Conservation (phyloP, 2,329 filamentous ascomycete genomes). For the Paraphaeosphaeria minitans region DNA sequence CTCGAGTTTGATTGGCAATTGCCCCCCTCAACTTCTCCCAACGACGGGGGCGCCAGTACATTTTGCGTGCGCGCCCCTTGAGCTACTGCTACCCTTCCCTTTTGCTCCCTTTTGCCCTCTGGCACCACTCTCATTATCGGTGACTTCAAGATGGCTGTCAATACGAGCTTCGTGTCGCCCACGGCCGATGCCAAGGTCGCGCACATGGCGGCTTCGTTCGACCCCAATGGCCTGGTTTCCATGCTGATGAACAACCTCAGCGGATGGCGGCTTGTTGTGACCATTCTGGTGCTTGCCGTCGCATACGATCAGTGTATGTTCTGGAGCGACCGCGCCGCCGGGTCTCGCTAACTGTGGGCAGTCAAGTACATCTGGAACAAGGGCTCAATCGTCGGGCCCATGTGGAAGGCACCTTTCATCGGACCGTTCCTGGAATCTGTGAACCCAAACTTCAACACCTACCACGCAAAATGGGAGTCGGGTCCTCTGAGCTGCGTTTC, state of each 20-base stretch:
- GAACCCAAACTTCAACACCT: slow-evolving; percentile 88
- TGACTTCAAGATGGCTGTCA: slow-evolving; percentile 37
- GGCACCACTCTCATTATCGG: neutral
- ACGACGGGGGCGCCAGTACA: slow-evolving; percentile 5
- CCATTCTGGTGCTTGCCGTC: slow-evolving; percentile 72
- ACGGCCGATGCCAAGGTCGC: slow-evolving; percentile 46
- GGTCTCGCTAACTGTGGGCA: slow-evolving; percentile 52
- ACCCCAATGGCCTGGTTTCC: slow-evolving; percentile 37
- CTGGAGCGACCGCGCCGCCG: slow-evolving; percentile 2
- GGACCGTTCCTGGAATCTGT: slow-evolving; percentile 95
- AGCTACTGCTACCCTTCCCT: slow-evolving; percentile 1
- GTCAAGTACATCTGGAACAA: slow-evolving; percentile 55
- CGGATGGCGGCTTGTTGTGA: slow-evolving; percentile 53
- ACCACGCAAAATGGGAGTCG: slow-evolving; percentile 90
- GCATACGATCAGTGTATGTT: slow-evolving; percentile 88
- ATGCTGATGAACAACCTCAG: slow-evolving; percentile 39
- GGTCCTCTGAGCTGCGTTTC: slow-evolving; percentile 94
- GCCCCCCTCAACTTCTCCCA: slow-evolving; percentile 5
- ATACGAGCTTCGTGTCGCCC: slow-evolving; percentile 48
- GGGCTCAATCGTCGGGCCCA: slow-evolving; percentile 53
- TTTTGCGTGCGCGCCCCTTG: slow-evolving; percentile 6
- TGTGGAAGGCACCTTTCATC: slow-evolving; percentile 61
- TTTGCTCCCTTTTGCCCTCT: neutral
- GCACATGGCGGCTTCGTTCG: slow-evolving; percentile 37
- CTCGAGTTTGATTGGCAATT: slow-evolving; percentile 7